A percentile compares a stretch with the other conserved stretches of the same genome.
These are phyloP conservation scores for Cytospora piceicola DNA, from an alignment of 2,329 filamentous ascomycete species.

Conservation along the genomic window DNA sequence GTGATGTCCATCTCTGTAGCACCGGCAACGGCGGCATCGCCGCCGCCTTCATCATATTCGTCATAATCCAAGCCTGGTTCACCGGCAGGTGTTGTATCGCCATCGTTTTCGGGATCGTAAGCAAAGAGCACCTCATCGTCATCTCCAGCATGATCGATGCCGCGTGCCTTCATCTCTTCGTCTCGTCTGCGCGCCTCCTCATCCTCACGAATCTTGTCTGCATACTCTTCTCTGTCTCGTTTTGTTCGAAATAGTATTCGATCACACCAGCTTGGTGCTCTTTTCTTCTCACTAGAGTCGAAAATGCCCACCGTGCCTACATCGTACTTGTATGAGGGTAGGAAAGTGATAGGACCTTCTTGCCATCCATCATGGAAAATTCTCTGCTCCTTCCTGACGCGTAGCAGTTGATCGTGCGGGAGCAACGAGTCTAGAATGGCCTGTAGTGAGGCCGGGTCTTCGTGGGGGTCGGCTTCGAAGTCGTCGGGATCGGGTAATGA, in stretches of 20 bases:
- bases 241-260: conserved; percentile 85
- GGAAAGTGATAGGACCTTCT: conserved; percentile 84
- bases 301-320: conserved; percentile 90
- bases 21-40: conserved; percentile 51
- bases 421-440: conserved; percentile 86
- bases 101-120: conserved; percentile 82
- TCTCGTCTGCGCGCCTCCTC: conserved; percentile 72
- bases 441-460: conserved; percentile 84
- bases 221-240: conserved; percentile 68
- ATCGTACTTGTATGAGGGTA: conserved; percentile 98
- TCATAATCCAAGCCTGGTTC: conserved; percentile 62
- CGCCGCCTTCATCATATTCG: conserved; percentile 56
- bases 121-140: conserved; percentile 88
- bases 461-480: conserved; percentile 67
- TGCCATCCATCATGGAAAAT: conserved; percentile 90
- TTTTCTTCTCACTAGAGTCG: conserved; percentile 92
- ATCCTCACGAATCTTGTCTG: conserved; percentile 65
- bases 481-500: conserved; percentile 67
- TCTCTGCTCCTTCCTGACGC: conserved; percentile 74
- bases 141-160: conserved; percentile 72
- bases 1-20: conserved; percentile 61
- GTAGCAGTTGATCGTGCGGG: conserved; percentile 83
- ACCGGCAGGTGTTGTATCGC: conserved; percentile 45
- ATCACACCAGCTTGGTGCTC: conserved; percentile 96
- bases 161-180: conserved; percentile 81